phyloP scores from a whole-genome alignment of 2,329 filamentous ascomycete species.

The Diaporthe eres region DNA sequence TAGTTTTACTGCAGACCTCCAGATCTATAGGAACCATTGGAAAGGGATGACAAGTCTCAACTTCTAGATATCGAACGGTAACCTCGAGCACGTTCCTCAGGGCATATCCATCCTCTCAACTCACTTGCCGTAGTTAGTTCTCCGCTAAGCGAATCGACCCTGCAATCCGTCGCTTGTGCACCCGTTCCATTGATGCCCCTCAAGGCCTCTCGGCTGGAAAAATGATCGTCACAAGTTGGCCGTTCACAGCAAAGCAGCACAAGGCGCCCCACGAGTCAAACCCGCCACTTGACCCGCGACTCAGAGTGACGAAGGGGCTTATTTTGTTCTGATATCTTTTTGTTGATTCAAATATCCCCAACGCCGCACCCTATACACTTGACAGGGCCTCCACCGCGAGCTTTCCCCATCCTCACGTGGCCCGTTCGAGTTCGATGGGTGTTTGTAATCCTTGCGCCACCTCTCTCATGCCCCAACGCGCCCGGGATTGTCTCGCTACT shows the following conservation, averaged over 20 bases:
- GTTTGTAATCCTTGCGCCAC: constrained; percentile 25
- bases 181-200: not conserved
- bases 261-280: too few relatives aligned
- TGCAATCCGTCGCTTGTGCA: not conserved
- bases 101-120: not conserved
- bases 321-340: not conserved
- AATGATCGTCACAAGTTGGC: not conserved
- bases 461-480: not conserved
- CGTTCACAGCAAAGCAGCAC: not conserved
- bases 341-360: constrained; percentile 35
- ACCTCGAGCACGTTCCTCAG: not conserved
- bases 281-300: not conserved
- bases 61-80: not conserved
- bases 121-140: not conserved
- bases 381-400: constrained; percentile 30
- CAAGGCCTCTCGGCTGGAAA: not conserved
- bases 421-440: constrained; percentile 5
- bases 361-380: constrained; percentile 47
- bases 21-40: not conserved
- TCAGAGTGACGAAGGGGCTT: not conserved
- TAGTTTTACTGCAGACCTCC: not conserved
- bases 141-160: not conserved
- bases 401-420: not conserved
- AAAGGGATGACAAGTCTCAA: not conserved
- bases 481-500: constrained; percentile 41